Evolutionary conservation across 495 filamentous ascomycete genomes (phyloP), one percentile per base, ranked within the genome.

Genomic region (Xylaria sp.): DNA sequence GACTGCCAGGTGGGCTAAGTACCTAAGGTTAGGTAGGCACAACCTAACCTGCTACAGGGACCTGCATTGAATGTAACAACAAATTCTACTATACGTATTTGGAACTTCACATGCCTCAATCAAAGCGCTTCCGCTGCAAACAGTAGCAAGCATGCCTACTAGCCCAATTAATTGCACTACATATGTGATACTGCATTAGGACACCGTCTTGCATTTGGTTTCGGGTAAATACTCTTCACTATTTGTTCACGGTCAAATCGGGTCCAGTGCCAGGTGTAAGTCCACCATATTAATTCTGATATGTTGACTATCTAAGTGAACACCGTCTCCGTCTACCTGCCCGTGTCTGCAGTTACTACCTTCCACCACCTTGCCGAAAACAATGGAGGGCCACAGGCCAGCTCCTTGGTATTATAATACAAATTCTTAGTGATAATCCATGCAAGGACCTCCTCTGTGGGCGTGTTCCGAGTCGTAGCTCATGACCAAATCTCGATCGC

Each of bases 401-500:
- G 19, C 41, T 69, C 57, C 67, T 52, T 11, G 70, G 44, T 61
- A 62, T 64, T 26, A 59, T 62, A 70, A 67, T 72, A 70, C 71
- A 71, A 46, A 69, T 52, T 50, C 21, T n/a, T 41, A 68, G 31
- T 61, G 67, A 53, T 69, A 55, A 73, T 19, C 71, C 71, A 70
- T 50, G 50, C 43, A 52, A 40, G 67, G 61, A 58, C 72, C n/a
- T 73, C 57, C 53, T 58, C 41, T 53, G 72, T 70, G 6, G 55
- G 50, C 41, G 59, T 31, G 63, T 70, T 76, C 71, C 61, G 35
- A 58, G 53, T 79, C 77, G 71, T 79, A 78, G 71, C 77, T 79
- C 77, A 67, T 79, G 77, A 75, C 73, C 77, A 75, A 71, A 69
- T 72, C 72, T 55, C 65, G 71, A 70, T 67, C 70, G 68, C 31